Evolutionary conservation across 2,329 filamentous ascomycete species (phyloP), one percentile per base, ranked within the genome.

Genomic region (Neodidymelliopsis sp.): DNA sequence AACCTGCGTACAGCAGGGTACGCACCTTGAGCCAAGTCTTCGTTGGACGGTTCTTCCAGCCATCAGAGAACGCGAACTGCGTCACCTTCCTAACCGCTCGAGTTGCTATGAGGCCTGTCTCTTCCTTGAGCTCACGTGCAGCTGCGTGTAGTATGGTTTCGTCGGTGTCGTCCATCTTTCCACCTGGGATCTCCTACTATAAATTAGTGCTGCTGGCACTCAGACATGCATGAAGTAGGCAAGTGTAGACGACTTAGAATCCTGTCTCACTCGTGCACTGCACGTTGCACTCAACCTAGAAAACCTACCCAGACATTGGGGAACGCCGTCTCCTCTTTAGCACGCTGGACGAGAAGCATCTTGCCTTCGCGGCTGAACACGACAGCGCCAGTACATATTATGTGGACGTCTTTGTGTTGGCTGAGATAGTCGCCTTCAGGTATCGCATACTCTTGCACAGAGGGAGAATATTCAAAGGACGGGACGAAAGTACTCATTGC

Each of bases 41-140:
- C 16, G 31, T 37, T 5, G 41, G 43, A 6, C 56, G 46, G n/a
- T 49, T 54, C 16, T 38, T 44, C 39, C 45, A 48, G 16, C 29
- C 34, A 11, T 65, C 64, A 2, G 41, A 31, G 49, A 69, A 68
- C 4, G 59, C 63, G 33, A 66, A 63, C 61, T 74, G 73, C 12
- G 62, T 65, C 6, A 79, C 74, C 40, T 77, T 66, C 19, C 75
- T 71, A 2, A 75, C 61, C 25, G 82, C 67, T 9, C 63, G 63
- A 16, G 64, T 75, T 2, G 79, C 75, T 31, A 67, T 67, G 16
- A 83, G 63, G 0, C 80, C 80, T 0, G 77, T 77, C 57, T 83
- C 81, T 60, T 84, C 81, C 30, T 74, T 72, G 9, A 81, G 64
- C 54, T 83, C 80, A 6, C 80, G 74, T 8, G 71, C 79, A 2